Evolutionary conservation across 805 yeast genomes (phyloP).

Genomic region (Saccharomycopsis guyanensis): DNA sequence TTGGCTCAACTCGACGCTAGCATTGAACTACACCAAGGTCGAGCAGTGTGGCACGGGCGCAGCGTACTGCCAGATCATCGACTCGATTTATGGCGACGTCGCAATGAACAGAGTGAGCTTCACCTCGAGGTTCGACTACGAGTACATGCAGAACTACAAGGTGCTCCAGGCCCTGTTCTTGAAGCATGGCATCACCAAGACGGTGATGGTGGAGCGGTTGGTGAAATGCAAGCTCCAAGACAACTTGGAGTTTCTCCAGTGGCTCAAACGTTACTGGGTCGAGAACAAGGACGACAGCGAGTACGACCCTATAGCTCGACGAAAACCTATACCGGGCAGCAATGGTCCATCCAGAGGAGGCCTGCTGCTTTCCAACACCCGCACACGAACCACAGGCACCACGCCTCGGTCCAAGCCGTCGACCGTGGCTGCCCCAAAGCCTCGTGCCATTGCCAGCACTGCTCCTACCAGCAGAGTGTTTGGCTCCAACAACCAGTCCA

Average conservation of each 20-base stretch:
- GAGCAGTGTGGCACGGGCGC: constrained; percentile 97
- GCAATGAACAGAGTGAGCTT: constrained; percentile 76
- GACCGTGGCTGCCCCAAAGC: background rate
- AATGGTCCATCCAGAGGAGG: background rate
- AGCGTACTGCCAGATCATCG: constrained; percentile 86
- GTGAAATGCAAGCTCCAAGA: constrained; percentile 89
- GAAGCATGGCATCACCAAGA: constrained; percentile 60
- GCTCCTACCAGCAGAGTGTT: background rate
- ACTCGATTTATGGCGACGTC: constrained; percentile 73
- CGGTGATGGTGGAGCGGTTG: constrained; percentile 72
- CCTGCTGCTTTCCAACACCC: background rate
- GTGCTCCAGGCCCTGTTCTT: constrained; percentile 75
- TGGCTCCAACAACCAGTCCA: background rate
- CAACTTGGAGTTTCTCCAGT: constrained; percentile 88
- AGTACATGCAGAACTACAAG: constrained; percentile 73
- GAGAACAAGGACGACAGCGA: constrained; percentile 60
- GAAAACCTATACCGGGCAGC: constrained; percentile 30
- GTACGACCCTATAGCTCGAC: constrained; percentile 63
- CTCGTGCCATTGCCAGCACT: background rate
- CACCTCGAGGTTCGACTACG: constrained; percentile 64
- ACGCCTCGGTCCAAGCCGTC: background rate
- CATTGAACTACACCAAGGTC: constrained; percentile 60
- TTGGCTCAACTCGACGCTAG: constrained; percentile 76
- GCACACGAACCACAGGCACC: background rate
- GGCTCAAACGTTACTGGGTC: constrained; percentile 80